These are phyloP conservation scores for Tolypocladium album DNA, from an alignment of 2,329 filamentous ascomycete genomes.

Conservation along the genomic window DNA sequence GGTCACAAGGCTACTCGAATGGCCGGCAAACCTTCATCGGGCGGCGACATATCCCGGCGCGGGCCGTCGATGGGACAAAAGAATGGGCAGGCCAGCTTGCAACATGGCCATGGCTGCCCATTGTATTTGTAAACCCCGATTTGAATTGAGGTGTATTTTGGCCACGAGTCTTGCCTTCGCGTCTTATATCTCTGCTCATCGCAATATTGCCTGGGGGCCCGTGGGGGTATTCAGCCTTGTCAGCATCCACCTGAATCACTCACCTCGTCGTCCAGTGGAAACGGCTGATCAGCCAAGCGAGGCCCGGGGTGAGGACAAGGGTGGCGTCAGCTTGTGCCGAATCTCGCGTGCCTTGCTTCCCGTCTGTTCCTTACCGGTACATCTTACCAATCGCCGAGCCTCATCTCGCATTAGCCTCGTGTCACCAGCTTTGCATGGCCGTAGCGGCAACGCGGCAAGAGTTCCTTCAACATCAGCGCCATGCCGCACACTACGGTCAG, in stretches of 20 bases:
- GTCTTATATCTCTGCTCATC: not conserved
- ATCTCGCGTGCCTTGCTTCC: too few species aligned
- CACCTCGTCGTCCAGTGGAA: not conserved
- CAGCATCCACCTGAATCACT: not conserved
- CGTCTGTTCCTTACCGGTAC: not conserved
- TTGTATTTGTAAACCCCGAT: not conserved
- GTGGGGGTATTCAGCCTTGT: not conserved
- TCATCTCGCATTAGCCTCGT: not conserved
- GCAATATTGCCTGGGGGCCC: not conserved
- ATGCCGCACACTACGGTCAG: not conserved
- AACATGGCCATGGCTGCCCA: not conserved
- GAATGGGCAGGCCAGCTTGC: not conserved
- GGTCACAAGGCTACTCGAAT: too few species aligned
- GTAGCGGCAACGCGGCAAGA: not conserved
- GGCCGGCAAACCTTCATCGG: too few species aligned
- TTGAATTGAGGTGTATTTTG: not conserved
- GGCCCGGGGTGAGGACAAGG: not conserved
- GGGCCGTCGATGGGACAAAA: too few species aligned
- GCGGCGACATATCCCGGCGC: too few species aligned
- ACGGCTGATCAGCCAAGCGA: not conserved
- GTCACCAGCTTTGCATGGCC: not conserved
- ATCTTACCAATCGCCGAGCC: not conserved
- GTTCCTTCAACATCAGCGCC: not conserved
- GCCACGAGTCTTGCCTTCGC: not conserved
- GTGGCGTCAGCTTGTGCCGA: not conserved